Conservation (phyloP, 1,139 yeast species). For the Sugiyamaella neomexicana region DNA sequence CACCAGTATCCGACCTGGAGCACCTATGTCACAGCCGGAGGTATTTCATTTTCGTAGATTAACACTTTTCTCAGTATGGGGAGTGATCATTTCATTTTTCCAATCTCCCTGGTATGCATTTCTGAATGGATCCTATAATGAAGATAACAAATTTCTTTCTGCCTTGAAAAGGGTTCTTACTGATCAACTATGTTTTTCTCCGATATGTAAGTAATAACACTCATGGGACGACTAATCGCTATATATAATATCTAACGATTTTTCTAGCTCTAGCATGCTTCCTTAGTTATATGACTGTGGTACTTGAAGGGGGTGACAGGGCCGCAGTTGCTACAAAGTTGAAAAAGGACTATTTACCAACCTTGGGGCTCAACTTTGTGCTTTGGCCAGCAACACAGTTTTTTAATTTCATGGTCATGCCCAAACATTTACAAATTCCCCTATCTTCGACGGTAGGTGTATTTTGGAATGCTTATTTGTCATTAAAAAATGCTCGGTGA, state of each 20-base stretch:
- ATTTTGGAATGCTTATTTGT: slow-evolving; percentile 87
- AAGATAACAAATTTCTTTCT: slow-evolving; percentile 78
- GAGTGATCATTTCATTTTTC: slow-evolving; percentile 66
- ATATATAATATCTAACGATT: not conserved
- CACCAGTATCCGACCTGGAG: not conserved
- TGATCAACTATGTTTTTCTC: slow-evolving; percentile 88
- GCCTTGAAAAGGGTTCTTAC: slow-evolving; percentile 83
- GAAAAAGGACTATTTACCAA: slow-evolving; percentile 65
- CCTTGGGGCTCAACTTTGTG: slow-evolving; percentile 73
- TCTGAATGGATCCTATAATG: slow-evolving; percentile 66
- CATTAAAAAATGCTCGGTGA: slow-evolving; percentile 58
- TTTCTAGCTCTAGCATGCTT: slow-evolving; percentile 68
- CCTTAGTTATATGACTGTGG: slow-evolving; percentile 79
- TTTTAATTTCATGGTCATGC: slow-evolving; percentile 78
- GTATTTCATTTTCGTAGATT: slow-evolving; percentile 67
- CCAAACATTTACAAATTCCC: slow-evolving; percentile 81
- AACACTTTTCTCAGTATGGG: slow-evolving; percentile 86
- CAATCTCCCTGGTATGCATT: slow-evolving; percentile 91
- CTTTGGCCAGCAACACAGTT: slow-evolving; percentile 98
- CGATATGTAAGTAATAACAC: slow-evolving; percentile 47
- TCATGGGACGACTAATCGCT: not conserved
- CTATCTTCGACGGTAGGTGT: slow-evolving; percentile 89
- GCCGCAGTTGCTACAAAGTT: slow-evolving; percentile 65
- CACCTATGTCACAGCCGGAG: slow-evolving; percentile 25
- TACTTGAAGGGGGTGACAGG: slow-evolving; percentile 72